Conservation (phyloP, 1,284 basidiomycete species). For the Puccinia triticina region DNA sequence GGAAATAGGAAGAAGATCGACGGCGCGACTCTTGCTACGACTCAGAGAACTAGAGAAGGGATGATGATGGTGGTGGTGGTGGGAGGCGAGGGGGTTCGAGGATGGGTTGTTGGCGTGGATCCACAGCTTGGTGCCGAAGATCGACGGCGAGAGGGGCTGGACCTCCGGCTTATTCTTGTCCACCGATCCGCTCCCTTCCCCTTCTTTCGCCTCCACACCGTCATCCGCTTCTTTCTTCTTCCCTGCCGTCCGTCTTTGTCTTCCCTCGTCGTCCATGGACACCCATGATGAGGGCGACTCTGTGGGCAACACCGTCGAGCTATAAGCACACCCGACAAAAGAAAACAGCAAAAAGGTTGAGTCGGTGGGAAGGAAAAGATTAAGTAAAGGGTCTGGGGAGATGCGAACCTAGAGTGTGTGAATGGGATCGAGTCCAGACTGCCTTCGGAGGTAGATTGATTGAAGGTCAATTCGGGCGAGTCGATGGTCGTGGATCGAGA, state of each 20-base stretch:
- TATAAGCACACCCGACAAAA: too few species aligned
- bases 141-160: not conserved
- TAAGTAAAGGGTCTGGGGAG: not conserved
- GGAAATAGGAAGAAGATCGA: not conserved
- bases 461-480: constrained; percentile 1
- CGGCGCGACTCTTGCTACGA: not conserved
- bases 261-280: too few species aligned
- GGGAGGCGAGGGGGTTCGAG: not conserved
- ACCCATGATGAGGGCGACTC: too few species aligned
- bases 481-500: not conserved
- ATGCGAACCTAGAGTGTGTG: not conserved
- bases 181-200: too few species aligned
- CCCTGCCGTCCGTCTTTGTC: too few species aligned
- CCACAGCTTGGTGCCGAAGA: constrained; percentile 7
- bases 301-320: too few species aligned
- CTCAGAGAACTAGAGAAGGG: not conserved
- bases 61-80: not conserved
- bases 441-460: not conserved
- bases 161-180: not conserved
- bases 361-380: not conserved
- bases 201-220: too few species aligned
- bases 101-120: not conserved
- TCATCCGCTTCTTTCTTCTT: too few species aligned
- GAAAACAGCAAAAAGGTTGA: too few species aligned
- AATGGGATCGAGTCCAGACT: not conserved